Conservation (phyloP, 2,329 filamentous ascomycete species). For the Aureobasidium pullulans region DNA sequence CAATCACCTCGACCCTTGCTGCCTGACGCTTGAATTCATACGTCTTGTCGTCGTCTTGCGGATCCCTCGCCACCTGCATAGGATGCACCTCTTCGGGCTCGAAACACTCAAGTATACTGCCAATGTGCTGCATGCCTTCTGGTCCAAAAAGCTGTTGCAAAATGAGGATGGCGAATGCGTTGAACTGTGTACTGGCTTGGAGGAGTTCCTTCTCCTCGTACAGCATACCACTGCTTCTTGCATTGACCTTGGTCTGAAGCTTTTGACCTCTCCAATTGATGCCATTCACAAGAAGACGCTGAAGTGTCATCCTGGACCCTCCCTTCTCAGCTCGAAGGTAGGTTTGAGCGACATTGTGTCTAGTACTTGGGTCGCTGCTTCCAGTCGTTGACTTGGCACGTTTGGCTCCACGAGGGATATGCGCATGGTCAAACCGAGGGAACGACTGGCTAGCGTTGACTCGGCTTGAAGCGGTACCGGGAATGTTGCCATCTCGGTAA, state of each 20-base stretch:
- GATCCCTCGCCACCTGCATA: not conserved
- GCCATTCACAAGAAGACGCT: not conserved
- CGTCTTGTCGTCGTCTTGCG: conserved; percentile 1
- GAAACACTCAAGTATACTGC: not conserved
- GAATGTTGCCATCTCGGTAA: not conserved
- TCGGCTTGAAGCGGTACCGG: not conserved
- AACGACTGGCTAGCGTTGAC: not conserved
- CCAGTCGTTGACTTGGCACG: not conserved
- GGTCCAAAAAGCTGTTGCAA: not conserved
- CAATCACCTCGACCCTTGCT: conserved; percentile 1
- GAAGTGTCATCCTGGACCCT: not conserved
- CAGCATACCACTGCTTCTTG: conserved; percentile 5
- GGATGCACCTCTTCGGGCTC: not conserved
- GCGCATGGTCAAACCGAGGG: not conserved
- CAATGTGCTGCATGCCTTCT: not conserved
- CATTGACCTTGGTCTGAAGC: conserved; percentile 1
- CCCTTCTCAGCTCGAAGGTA: conserved; percentile 2
- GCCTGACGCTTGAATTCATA: not conserved
- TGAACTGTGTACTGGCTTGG: not conserved
- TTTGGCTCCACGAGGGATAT: not conserved
- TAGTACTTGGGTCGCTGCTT: not conserved
- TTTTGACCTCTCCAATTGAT: not conserved
- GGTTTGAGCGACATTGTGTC: conserved; percentile 8
- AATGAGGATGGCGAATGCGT: not conserved
- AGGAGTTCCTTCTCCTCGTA: conserved; percentile 4